Evolutionary conservation across 768 basidiomycete genomes (phyloP), one percentile per base, ranked within the genome.

Genomic region (Infundibulicybe gibba): DNA sequence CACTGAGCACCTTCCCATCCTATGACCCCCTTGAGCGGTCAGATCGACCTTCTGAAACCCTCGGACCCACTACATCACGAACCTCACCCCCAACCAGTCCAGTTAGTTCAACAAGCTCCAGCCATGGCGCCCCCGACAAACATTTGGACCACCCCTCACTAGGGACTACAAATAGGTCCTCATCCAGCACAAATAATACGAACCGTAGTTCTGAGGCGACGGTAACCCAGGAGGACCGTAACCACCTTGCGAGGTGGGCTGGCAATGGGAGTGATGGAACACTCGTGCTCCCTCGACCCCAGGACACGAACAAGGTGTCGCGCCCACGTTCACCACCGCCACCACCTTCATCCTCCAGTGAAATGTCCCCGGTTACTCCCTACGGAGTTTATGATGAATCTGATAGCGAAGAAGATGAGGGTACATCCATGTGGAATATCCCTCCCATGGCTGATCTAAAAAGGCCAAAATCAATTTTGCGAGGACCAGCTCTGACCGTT

Each of bases 81-180:
- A 67, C 64, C 32, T 63, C 69, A 5, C 81, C 85, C 20, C 81
- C 84, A 41, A 78, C 77, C 32, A 87, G 85, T 40, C 86, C 86
- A 10, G 68, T 77, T 44, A 82, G 75, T 50, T 74, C 77, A 35
- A 64, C 65, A 37, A 75, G 74, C 44, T 76, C 74, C 6, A 65
- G 68, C 21, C 62, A 65, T 42, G 54, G 60, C n/a, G 52, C 66
- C 12, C 66, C 67, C 32, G 59, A 72, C 25, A 64, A 60, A 50
- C 56, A 57, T 45, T 45, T 51, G 43, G 58, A 51, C 35, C 51
- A 51, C 31, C 46, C 50, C 16, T 54, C 58, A 41, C 60, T 64
- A 25, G 49, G 58, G 32, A 54, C 64, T 9, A 55, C 64, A 34
- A 53, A 66, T 57, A 51, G 56, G 46, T 50, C 53, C 52, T 33